Evolutionary conservation across 441 rosid species (phyloP).

Genomic region (California macrophylla): DNA sequence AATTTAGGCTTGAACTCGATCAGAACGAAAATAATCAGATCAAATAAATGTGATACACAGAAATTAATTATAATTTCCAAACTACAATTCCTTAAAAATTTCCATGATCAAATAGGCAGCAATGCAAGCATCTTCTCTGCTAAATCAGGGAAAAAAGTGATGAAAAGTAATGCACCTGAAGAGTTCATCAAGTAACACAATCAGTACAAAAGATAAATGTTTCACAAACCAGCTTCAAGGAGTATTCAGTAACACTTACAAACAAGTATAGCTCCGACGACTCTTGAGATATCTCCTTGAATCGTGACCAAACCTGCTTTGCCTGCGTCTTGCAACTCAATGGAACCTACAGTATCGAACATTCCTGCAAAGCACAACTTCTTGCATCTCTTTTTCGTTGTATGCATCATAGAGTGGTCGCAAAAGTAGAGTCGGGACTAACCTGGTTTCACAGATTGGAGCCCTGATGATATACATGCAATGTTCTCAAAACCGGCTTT

Average conservation of each 20-base stretch:
- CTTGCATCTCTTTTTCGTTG: not conserved
- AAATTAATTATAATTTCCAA: not conserved
- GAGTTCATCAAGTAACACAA: not conserved
- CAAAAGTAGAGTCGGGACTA: constrained; percentile 5
- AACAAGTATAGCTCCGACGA: constrained; percentile 82
- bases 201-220: not conserved
- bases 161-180: constrained; percentile 73
- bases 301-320: constrained; percentile 81
- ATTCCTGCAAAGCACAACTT: constrained; percentile 35
- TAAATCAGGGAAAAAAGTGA: constrained; percentile 78
- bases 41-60: not conserved
- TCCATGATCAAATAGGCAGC: constrained; percentile 21
- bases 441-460: constrained; percentile 89
- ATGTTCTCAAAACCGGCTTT: constrained; percentile 60
- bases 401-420: not conserved
- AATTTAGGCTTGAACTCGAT: too few relatives aligned
- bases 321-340: constrained; percentile 72
- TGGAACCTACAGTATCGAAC: constrained; percentile 59
- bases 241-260: constrained; percentile 39
- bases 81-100: constrained; percentile 20
- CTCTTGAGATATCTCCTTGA: constrained; percentile 91
- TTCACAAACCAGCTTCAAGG: not conserved
- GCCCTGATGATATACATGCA: constrained; percentile 79
- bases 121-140: constrained; percentile 66
- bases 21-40: not conserved